phyloP scores from a whole-genome alignment of 495 filamentous ascomycete genomes.

The Rusavskia elegans region DNA sequence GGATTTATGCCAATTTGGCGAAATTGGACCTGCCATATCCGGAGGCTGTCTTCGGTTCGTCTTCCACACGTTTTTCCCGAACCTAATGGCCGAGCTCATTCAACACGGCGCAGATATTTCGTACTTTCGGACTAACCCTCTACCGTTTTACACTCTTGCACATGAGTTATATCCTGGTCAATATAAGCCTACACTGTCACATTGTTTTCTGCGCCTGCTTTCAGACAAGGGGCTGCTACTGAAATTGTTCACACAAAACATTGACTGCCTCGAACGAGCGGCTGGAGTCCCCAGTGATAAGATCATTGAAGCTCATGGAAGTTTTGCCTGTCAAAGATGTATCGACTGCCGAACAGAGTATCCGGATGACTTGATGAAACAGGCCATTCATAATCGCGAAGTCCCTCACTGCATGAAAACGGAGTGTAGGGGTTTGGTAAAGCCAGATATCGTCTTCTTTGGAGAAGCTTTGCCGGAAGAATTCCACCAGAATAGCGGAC shows the following conservation, averaged over 20 bases:
- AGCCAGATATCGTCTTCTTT: constrained; percentile 97
- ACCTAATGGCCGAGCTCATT: constrained; percentile 20
- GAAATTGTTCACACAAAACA: constrained; percentile 93
- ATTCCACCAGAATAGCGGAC: constrained; percentile 45
- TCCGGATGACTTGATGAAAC: constrained; percentile 56
- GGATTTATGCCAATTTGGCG: constrained; percentile 79
- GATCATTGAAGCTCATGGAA: constrained; percentile 90
- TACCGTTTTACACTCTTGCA: constrained; percentile 83
- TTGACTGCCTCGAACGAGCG: constrained; percentile 81
- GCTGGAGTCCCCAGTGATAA: constrained; percentile 68
- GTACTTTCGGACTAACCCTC: constrained; percentile 72
- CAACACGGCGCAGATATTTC: constrained; percentile 66
- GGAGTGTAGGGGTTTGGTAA: constrained; percentile 67
- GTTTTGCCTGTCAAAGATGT: constrained; percentile 77
- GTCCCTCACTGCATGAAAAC: constrained; percentile 48
- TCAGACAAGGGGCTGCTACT: constrained; percentile 60
- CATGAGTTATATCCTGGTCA: constrained; percentile 86
- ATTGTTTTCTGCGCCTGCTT: constrained; percentile 62
- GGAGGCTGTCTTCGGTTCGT: constrained; percentile 27
- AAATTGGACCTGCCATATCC: constrained; percentile 71
- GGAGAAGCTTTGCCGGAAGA: constrained; percentile 62
- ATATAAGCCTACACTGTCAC: constrained; percentile 71
- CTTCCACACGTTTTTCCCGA: background rate
- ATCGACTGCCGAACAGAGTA: constrained; percentile 68
- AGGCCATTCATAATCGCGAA: constrained; percentile 40